phyloP scores from a whole-genome alignment of 106 monocot species.

The Dendrobium officinale region DNA sequence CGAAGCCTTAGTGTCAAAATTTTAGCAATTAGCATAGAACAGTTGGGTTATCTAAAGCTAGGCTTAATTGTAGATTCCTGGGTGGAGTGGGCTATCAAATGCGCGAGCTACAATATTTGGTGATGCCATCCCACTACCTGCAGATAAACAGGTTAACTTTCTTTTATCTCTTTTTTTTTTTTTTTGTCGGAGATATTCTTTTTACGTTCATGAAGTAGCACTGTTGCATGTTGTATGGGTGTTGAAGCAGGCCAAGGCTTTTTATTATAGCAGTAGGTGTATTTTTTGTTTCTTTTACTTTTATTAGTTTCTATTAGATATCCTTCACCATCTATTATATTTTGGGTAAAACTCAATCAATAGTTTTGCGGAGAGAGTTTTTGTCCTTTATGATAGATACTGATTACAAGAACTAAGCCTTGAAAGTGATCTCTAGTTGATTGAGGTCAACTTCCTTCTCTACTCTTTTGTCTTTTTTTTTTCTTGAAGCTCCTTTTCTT shows the following conservation, averaged over 20 bases:
- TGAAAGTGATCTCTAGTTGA: too few species aligned
- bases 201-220: not conserved
- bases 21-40: not conserved
- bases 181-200: not conserved
- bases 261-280: not conserved
- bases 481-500: too few species aligned
- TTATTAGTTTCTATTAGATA: not conserved
- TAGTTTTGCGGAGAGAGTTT: not conserved
- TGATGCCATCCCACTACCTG: conserved; percentile 63
- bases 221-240: not conserved
- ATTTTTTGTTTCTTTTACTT: not conserved
- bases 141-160: conserved; percentile 58
- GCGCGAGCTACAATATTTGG: conserved; percentile 96
- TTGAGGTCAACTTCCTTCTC: too few species aligned
- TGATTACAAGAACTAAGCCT: too few species aligned
- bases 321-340: not conserved
- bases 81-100: conserved; percentile 98
- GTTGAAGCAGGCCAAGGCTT: not conserved
- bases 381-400: too few species aligned
- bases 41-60: not conserved
- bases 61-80: conserved; percentile 64
- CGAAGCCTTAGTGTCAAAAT: not conserved
- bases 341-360: not conserved
- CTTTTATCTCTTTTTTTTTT: not conserved
- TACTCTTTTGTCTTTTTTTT: too few species aligned